Percentiles rank a stretch among this genome's conserved stretches.
Conservation (phyloP, 805 yeast genomes). For the Pichia californica region DNA sequence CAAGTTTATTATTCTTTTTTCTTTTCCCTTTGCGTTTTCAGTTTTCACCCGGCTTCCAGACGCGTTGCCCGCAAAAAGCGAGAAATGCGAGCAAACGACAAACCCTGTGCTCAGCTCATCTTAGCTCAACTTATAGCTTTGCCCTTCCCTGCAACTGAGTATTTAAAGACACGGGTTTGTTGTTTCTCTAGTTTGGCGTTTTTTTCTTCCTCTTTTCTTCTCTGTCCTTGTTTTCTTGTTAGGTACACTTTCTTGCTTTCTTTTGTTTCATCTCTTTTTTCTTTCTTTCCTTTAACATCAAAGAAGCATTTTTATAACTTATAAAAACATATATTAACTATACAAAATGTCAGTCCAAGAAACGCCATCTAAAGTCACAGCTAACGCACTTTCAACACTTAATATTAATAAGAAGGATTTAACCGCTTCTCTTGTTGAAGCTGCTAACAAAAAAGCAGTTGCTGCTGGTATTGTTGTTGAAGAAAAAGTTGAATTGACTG, state of each 20-base stretch:
- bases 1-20: no score
- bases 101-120: no score
- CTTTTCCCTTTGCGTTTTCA: background rate
- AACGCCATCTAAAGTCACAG: constrained; percentile 67
- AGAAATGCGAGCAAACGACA: no score
- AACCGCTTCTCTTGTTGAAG: constrained; percentile 34
- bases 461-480: constrained; percentile 15
- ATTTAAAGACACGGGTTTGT: constrained; percentile 2
- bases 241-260: no score
- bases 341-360: constrained; percentile 45
- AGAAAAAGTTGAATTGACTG: constrained; percentile 22
- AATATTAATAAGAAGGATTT: constrained; percentile 41
- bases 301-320: no score
- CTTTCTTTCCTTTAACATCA: background rate
- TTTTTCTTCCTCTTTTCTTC: background rate
- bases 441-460: constrained; percentile 32
- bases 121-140: background rate
- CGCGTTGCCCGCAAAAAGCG: background rate
- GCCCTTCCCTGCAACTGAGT: background rate
- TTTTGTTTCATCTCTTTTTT: background rate
- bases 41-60: background rate
- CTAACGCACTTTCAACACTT: constrained; percentile 46
- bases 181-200: background rate
- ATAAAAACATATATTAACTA: background rate
- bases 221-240: background rate